Evolutionary conservation across 2,329 filamentous ascomycete species (phyloP).

Genomic region (Sporothrix humicola): DNA sequence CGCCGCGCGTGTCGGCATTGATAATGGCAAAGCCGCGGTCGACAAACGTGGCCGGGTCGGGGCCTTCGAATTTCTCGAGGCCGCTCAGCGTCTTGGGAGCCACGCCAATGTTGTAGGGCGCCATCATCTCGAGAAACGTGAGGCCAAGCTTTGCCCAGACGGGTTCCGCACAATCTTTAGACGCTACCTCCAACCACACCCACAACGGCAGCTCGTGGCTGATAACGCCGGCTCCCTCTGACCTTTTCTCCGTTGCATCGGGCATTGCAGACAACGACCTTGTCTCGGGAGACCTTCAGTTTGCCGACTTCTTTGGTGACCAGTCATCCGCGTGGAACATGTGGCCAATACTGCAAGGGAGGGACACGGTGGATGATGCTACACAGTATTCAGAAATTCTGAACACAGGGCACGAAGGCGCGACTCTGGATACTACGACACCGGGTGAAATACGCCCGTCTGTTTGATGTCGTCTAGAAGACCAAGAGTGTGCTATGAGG

Average conservation of each 20-base stretch:
- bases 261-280: not conserved
- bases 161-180: too few relatives aligned
- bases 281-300: not conserved
- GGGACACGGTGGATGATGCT: not conserved
- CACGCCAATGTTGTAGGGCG: conserved; percentile 2
- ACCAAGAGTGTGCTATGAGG: too few relatives aligned
- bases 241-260: not conserved
- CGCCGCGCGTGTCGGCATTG: not conserved
- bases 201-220: not conserved
- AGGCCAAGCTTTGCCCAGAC: too few relatives aligned
- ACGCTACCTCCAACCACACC: not conserved
- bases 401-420: not conserved
- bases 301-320: conserved; percentile 1
- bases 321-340: not conserved
- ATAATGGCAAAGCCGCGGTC: not conserved
- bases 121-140: not conserved
- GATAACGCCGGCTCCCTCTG: not conserved
- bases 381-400: not conserved
- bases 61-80: not conserved
- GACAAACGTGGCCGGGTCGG: not conserved
- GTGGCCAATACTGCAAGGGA: not conserved
- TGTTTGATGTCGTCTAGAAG: too few relatives aligned
- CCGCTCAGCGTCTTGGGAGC: not conserved
- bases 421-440: too few relatives aligned
- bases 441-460: too few relatives aligned